Conservation (phyloP, 371 early-diverging fungal species). For the Mucor plumbeus region DNA sequence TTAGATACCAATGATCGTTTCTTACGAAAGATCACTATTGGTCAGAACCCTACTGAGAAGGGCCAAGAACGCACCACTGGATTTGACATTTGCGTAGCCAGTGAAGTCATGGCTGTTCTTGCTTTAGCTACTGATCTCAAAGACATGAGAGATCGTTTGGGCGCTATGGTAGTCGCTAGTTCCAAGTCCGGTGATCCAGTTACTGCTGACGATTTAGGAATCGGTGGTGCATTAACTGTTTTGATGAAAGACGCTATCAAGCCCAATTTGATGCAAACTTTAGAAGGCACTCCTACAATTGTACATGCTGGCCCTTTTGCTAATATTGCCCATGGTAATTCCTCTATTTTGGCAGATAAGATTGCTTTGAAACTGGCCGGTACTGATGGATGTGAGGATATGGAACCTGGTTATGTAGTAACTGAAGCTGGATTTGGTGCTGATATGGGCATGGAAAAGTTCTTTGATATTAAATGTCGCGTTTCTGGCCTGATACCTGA, state of each 20-base stretch:
- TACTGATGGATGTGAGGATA: slow-evolving; percentile 51
- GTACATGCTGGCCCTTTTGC: slow-evolving; percentile 98
- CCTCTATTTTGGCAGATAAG: slow-evolving; percentile 90
- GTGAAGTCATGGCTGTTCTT: slow-evolving; percentile 96
- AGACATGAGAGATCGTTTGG: slow-evolving; percentile 94
- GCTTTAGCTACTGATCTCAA: slow-evolving; percentile 87
- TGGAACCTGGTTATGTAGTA: slow-evolving; percentile 87
- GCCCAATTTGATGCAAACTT: slow-evolving; percentile 97
- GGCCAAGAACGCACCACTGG: slow-evolving; percentile 88
- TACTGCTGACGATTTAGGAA: slow-evolving; percentile 94
- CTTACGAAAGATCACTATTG: slow-evolving; percentile 87
- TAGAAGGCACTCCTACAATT: slow-evolving; percentile 97
- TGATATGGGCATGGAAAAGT: slow-evolving; percentile 99
- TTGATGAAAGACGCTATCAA: slow-evolving; percentile 97
- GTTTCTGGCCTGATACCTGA: slow-evolving; percentile 86
- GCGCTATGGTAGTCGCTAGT: slow-evolving; percentile 92
- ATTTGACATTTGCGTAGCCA: slow-evolving; percentile 95
- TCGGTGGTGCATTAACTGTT: slow-evolving; percentile 94
- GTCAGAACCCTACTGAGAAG: slow-evolving; percentile 87
- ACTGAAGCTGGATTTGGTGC: slow-evolving; percentile 98
- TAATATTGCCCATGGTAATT: slow-evolving; percentile 98
- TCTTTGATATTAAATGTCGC: slow-evolving; percentile 97
- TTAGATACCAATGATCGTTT: slow-evolving; percentile 95
- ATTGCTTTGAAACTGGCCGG: slow-evolving; percentile 94
- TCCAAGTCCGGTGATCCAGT: slow-evolving; percentile 83